Conservation (phyloP, 2,329 filamentous ascomycete species). For the Colletotrichum lindemuthianum region DNA sequence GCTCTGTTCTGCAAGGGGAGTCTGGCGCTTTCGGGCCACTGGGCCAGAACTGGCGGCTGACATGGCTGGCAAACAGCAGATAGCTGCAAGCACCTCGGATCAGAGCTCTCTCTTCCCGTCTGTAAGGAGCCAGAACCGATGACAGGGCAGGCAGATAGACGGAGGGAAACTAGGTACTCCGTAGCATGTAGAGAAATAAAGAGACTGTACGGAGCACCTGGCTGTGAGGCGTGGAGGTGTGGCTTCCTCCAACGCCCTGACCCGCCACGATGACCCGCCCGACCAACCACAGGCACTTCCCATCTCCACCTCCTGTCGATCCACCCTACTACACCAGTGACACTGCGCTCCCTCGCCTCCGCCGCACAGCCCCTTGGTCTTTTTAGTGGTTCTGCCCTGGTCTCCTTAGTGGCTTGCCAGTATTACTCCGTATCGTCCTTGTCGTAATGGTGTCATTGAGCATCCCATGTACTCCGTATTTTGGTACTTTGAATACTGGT, state of each 20-base stretch:
- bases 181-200: neutral
- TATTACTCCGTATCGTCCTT: neutral
- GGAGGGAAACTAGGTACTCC: neutral
- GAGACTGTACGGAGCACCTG: neutral
- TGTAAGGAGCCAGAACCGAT: no score
- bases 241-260: conserved; percentile 18
- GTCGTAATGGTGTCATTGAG: neutral
- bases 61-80: no score
- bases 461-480: conserved; percentile 2
- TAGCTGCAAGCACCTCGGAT: no score
- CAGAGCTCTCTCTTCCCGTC: neutral
- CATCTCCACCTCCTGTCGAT: conserved; percentile 35
- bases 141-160: neutral
- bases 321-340: neutral
- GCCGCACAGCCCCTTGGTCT: conserved; percentile 10
- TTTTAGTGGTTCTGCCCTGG: conserved; percentile 5
- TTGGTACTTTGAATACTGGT: conserved; percentile 6
- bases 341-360: conserved; percentile 18
- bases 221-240: neutral
- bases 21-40: no score
- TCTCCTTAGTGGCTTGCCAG: conserved; percentile 19
- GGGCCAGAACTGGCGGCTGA: no score
- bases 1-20: no score
- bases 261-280: neutral
- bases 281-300: neutral